Percentiles rank a stretch among this genome's conserved stretches.
Evolutionary conservation across 1,139 yeast species (phyloP).

Genomic region (Blastobotrys buckinghamii): DNA sequence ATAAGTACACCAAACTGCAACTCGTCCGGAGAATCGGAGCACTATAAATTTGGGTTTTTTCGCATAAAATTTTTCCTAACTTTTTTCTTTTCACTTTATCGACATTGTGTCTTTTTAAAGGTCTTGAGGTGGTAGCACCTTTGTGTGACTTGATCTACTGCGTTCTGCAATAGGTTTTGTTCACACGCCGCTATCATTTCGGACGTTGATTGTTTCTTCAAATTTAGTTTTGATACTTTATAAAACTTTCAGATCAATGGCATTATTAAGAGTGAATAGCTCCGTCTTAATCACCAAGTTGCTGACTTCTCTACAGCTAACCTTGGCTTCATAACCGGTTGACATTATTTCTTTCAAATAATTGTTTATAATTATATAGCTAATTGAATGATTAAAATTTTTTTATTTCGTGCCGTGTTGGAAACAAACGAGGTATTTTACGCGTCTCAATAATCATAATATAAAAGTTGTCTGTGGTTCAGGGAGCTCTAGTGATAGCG

Average conservation of each 20-base stretch:
- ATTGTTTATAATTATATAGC: no score
- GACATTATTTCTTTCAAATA: no score
- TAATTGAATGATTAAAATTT: no score
- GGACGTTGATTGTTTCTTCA: background rate
- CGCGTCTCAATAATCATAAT: no score
- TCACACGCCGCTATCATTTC: constrained; percentile 1
- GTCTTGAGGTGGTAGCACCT: constrained; percentile 1
- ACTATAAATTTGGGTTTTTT: no score
- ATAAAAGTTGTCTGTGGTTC: no score
- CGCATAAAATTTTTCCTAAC: background rate
- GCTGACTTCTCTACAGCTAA: constrained; percentile 11
- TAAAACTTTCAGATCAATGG: background rate
- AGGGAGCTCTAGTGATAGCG: no score
- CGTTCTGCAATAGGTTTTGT: constrained; percentile 1
- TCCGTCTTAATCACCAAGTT: constrained; percentile 16
- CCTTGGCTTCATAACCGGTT: constrained; percentile 16
- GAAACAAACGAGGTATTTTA: no score
- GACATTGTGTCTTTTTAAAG: background rate
- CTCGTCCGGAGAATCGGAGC: no score
- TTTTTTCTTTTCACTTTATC: background rate
- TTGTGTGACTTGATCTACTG: background rate
- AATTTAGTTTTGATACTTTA: background rate
- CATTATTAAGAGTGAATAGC: constrained; percentile 1
- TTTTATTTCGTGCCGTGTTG: no score
- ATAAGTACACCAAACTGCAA: no score